Base-by-base conservation (phyloP, 2,329 filamentous ascomycete genomes). In the Colletotrichum abscissum region DNA sequence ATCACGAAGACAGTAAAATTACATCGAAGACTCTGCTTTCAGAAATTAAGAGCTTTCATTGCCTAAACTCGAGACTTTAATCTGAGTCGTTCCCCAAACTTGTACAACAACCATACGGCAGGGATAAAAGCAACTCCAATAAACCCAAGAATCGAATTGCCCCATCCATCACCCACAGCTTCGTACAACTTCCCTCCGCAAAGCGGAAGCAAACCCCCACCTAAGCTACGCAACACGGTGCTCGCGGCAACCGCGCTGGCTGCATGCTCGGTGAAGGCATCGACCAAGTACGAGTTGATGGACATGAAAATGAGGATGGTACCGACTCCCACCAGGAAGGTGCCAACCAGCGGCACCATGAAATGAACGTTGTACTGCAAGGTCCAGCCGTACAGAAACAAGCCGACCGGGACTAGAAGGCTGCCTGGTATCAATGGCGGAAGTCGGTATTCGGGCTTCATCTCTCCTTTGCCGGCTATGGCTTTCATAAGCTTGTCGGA, bases 221-320 rank as follows among this genome's bases (percentile, higher is more conserved):
- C 81, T 0, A 88, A 76, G 14, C 77, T 78, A 35, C 89, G 80
- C 12, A 91, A 24, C 4, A 93, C 87, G 0, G 91, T 92, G 76
- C 88, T 92, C 2, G 91, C 91, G 0, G 92, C 92, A 11, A 92
- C 88, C 2, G 90, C 92, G 4, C 86, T 88, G 22, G 92, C 92
- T 1, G 91, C 89, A 75, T 91, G 90, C 69, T 86, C 81, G 58
- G 89, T 86, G 74, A 89, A 90, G 2, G 83, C 81, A 77, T 90
- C 88, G 64, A 88, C 86, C 16, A 90, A 81, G 69, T 90, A 90
- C 76, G 87, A 90, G 54, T 55, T 26, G 55, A 3, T 67, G 14
- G 69, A 66, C 67, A 59, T 70, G 38, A 42, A 70, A 38, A 38
- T 35, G 3, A 35, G 57, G 14, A 70, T 46, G 19, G 65, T 70